These are phyloP conservation scores for Magnaporthiopsis poae DNA, from an alignment of 2,329 filamentous ascomycete genomes.

Conservation along the genomic window DNA sequence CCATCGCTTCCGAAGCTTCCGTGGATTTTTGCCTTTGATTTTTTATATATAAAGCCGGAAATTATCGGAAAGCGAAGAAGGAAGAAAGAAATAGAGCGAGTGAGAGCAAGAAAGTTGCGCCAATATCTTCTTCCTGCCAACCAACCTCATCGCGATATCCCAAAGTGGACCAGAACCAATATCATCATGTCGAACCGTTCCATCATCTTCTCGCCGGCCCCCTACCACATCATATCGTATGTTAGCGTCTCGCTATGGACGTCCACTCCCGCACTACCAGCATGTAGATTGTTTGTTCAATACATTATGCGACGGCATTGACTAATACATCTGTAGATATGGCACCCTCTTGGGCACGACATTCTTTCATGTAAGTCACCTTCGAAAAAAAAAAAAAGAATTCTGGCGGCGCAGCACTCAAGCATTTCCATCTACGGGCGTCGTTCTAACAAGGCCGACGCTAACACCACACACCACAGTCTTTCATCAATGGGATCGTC, in stretches of 20 bases:
- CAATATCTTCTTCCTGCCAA: neutral
- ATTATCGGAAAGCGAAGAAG: neutral
- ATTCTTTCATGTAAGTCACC: conserved; percentile 64
- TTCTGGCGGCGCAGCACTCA: too few species aligned
- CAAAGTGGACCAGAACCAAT: neutral
- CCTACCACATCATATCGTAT: conserved; percentile 69
- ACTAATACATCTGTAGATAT: conserved; percentile 48
- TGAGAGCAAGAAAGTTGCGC: neutral
- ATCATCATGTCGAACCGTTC: conserved; percentile 35
- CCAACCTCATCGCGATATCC: neutral
- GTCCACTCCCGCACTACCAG: conserved; percentile 1
- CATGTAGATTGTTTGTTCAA: neutral
- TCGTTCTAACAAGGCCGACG: too few species aligned
- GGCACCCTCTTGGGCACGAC: conserved; percentile 78
- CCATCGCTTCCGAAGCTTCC: neutral
- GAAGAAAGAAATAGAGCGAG: neutral
- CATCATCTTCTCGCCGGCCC: conserved; percentile 52
- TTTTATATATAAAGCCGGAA: neutral
- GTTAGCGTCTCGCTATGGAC: conserved; percentile 13
- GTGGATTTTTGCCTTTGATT: neutral
- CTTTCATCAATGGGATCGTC: conserved; percentile 65
- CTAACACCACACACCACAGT: conserved; percentile 30
- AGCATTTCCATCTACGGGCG: too few species aligned
- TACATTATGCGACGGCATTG: neutral
- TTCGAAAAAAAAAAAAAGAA: too few species aligned